Evolutionary conservation across 2,329 filamentous ascomycete genomes (phyloP).

Genomic region (Malbranchea zuffiana): DNA sequence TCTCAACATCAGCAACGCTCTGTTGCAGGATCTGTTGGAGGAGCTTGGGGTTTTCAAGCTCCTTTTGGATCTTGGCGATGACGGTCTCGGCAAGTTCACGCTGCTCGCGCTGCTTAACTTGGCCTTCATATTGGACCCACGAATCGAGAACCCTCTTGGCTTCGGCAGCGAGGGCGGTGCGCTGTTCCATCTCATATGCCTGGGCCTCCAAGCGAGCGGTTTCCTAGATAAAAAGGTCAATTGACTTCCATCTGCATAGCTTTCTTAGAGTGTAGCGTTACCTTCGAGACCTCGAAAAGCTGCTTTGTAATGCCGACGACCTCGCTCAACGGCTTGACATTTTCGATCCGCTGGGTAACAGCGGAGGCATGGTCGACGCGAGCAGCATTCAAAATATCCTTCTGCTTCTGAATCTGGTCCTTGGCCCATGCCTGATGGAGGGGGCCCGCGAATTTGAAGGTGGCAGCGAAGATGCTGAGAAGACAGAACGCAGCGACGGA

Average conservation of each 20-base stretch:
- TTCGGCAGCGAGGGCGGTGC: conserved; percentile 81
- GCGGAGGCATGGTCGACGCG: conserved; percentile 90
- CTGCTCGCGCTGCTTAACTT: conserved; percentile 99
- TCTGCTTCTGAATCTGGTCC: conserved; percentile 80
- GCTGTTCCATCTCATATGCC: conserved; percentile 95
- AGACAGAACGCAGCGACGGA: conserved; percentile 87
- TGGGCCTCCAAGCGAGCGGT: conserved; percentile 91
- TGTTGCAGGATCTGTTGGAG: conserved; percentile 97
- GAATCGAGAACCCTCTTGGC: conserved; percentile 93
- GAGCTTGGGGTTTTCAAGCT: conserved; percentile 94
- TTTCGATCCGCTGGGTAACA: conserved; percentile 87
- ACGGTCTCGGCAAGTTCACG: conserved; percentile 83
- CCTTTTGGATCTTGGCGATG: conserved; percentile 97
- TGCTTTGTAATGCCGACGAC: conserved; percentile 96
- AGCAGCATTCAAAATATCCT: conserved; percentile 86
- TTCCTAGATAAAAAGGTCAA: conserved; percentile 51
- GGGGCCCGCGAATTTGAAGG: conserved; percentile 89
- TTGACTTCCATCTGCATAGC: neutral
- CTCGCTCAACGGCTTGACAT: conserved; percentile 84
- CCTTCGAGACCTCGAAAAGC: conserved; percentile 97
- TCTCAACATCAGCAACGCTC: conserved; percentile 91
- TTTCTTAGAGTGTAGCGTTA: conserved; percentile 31
- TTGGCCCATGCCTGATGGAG: conserved; percentile 89
- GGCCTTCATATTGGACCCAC: conserved; percentile 96
- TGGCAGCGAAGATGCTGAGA: conserved; percentile 79